These are phyloP conservation scores for Gomphus bonarii DNA, from an alignment of 1,284 basidiomycete genomes.

Conservation along the genomic window DNA sequence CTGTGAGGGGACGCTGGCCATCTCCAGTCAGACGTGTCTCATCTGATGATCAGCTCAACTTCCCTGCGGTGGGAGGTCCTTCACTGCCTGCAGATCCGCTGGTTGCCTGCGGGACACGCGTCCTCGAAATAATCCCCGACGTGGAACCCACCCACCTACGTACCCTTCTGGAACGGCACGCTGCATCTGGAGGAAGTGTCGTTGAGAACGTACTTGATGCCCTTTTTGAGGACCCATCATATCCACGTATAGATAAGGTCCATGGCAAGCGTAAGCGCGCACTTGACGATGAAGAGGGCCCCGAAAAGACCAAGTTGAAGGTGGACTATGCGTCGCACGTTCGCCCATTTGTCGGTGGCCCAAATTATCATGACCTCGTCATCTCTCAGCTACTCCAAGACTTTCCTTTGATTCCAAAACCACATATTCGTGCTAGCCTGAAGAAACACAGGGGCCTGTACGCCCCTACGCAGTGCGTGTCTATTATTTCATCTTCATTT, in stretches of 20 bases:
- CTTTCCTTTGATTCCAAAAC: constrained; percentile 47
- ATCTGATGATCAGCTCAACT: not conserved
- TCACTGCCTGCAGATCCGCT: not conserved
- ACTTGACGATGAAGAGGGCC: constrained; percentile 17
- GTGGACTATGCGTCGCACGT: constrained; percentile 42
- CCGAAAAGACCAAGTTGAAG: constrained; percentile 23
- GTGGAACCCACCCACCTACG: constrained; percentile 43
- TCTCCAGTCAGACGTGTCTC: not conserved
- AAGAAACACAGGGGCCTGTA: constrained; percentile 35
- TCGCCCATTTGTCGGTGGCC: constrained; percentile 29
- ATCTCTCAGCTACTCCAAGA: constrained; percentile 30
- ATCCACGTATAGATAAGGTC: constrained; percentile 37
- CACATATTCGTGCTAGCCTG: constrained; percentile 36
- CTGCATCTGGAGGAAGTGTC: constrained; percentile 24
- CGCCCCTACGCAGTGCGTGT: constrained; percentile 37
- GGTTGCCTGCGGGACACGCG: constrained; percentile 23
- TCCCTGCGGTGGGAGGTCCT: not conserved
- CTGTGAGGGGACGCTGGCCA: constrained; percentile 14
- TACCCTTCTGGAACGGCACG: constrained; percentile 33
- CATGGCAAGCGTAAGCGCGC: constrained; percentile 37
- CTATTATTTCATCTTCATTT: not conserved
- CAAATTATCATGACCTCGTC: constrained; percentile 27
- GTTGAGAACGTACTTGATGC: constrained; percentile 43
- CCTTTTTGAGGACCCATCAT: constrained; percentile 50
- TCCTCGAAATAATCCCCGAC: constrained; percentile 61